Evolutionary conservation across 2,329 filamentous ascomycete genomes (phyloP).

Genomic region (Alternaria atra): DNA sequence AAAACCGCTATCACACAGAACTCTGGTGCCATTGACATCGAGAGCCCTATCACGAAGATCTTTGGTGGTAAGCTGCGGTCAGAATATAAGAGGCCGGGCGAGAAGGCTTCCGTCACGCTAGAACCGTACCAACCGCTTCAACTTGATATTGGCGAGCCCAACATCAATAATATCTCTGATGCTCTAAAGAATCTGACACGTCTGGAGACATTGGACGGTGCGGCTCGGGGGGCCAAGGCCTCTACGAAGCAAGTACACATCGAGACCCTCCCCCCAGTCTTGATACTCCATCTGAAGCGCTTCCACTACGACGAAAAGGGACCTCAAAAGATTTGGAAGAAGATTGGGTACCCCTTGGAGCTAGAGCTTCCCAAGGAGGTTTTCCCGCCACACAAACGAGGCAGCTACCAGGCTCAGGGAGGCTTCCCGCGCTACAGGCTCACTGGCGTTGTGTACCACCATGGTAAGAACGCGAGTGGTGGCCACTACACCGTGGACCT

Average conservation of each 20-base stretch:
- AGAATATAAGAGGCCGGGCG: conserved; percentile 84
- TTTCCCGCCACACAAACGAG: conserved; percentile 78
- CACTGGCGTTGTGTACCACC: conserved; percentile 93
- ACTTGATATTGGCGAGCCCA: conserved; percentile 87
- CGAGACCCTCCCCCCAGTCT: conserved; percentile 85
- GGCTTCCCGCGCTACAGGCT: conserved; percentile 84
- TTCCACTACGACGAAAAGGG: conserved; percentile 94
- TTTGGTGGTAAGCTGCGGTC: conserved; percentile 92
- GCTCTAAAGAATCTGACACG: conserved; percentile 85
- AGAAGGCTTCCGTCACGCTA: conserved; percentile 89
- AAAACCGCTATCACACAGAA: conserved; percentile 86
- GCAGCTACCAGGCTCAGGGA: conserved; percentile 70
- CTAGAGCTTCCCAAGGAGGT: conserved; percentile 92
- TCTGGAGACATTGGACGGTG: conserved; percentile 83
- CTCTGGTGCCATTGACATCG: conserved; percentile 75
- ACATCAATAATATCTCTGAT: conserved; percentile 91
- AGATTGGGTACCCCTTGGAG: conserved; percentile 92
- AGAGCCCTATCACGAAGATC: conserved; percentile 90
- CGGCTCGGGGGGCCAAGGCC: conserved; percentile 76
- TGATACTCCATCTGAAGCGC: conserved; percentile 94
- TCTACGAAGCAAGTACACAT: conserved; percentile 96
- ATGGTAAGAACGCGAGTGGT: conserved; percentile 94
- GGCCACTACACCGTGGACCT: conserved; percentile 99
- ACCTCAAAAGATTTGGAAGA: conserved; percentile 98
- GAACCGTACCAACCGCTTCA: conserved; percentile 95